These are phyloP conservation scores for Colletotrichum theobromicola DNA, from an alignment of 2,329 filamentous ascomycete genomes.

Conservation along the genomic window DNA sequence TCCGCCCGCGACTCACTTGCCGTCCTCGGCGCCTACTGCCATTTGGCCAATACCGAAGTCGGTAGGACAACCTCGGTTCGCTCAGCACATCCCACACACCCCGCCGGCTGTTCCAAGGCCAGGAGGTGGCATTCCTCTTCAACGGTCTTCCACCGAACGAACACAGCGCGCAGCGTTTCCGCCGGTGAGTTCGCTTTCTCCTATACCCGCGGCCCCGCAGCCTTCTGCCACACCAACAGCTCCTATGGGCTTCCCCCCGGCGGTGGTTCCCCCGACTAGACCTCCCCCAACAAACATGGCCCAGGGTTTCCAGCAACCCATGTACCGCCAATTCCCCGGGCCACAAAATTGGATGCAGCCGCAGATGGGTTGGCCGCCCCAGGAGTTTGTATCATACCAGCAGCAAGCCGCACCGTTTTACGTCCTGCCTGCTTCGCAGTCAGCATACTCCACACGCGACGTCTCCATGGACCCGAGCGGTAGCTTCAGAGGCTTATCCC, in stretches of 20 bases:
- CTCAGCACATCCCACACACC: neutral
- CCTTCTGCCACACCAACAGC: neutral
- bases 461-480: neutral
- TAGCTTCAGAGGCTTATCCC: neutral
- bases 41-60: too few relatives aligned
- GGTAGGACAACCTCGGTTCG: neutral
- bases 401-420: neutral
- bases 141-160: neutral
- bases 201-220: neutral
- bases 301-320: neutral
- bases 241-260: neutral
- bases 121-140: neutral
- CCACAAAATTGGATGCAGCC: neutral
- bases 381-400: neutral
- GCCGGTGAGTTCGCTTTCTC: neutral
- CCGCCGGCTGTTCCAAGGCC: neutral
- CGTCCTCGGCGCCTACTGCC: too few relatives aligned
- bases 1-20: too few relatives aligned
- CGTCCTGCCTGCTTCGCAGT: neutral
- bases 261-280: neutral
- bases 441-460: neutral
- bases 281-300: neutral
- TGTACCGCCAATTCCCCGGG: neutral
- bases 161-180: neutral
- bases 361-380: neutral